These are phyloP conservation scores for Leishmania amazonensis DNA, from an alignment of 208 protist species.

Conservation along the genomic window DNA sequence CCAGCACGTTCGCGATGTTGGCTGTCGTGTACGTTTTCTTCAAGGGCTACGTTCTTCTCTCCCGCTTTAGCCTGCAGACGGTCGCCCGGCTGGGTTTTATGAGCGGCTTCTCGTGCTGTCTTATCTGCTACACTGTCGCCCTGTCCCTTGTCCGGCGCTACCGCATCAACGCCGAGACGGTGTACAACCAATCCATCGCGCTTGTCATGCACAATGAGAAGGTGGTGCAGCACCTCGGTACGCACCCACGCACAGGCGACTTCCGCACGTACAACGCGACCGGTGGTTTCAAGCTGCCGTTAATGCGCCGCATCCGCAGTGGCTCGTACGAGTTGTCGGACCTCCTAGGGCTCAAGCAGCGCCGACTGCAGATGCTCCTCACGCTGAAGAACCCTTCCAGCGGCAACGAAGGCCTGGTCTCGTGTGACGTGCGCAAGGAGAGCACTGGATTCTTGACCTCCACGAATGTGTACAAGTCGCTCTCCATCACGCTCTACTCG, in stretches of 20 bases:
- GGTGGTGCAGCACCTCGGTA: slow-evolving; percentile 78
- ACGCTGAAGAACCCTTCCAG: slow-evolving; percentile 71
- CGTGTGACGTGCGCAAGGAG: slow-evolving; percentile 81
- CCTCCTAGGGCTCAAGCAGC: slow-evolving; percentile 78
- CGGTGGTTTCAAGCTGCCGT: slow-evolving; percentile 83
- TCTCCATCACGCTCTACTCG: slow-evolving; percentile 72
- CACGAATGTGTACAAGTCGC: slow-evolving; percentile 78
- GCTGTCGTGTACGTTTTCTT: slow-evolving; percentile 70
- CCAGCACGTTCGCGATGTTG: slow-evolving; percentile 32
- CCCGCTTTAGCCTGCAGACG: slow-evolving; percentile 75
- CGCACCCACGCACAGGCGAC: slow-evolving; percentile 81
- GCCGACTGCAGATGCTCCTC: slow-evolving; percentile 89
- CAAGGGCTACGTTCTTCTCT: slow-evolving; percentile 75
- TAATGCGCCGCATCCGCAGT: slow-evolving; percentile 82
- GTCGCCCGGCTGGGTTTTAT: slow-evolving; percentile 86
- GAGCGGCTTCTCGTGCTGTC: slow-evolving; percentile 73
- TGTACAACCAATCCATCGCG: slow-evolving; percentile 92
- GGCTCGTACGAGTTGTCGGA: slow-evolving; percentile 86
- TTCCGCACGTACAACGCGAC: slow-evolving; percentile 79
- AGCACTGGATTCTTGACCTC: slow-evolving; percentile 71
- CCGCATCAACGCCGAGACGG: slow-evolving; percentile 80
- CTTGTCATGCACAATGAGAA: slow-evolving; percentile 82
- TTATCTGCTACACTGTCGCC: slow-evolving; percentile 59
- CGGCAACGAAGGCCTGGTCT: slow-evolving; percentile 76
- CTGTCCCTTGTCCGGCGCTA: slow-evolving; percentile 58